Evolutionary conservation across 768 basidiomycete genomes (phyloP), one percentile per base, ranked within the genome.

Genomic region (Rhizopogon sp.): DNA sequence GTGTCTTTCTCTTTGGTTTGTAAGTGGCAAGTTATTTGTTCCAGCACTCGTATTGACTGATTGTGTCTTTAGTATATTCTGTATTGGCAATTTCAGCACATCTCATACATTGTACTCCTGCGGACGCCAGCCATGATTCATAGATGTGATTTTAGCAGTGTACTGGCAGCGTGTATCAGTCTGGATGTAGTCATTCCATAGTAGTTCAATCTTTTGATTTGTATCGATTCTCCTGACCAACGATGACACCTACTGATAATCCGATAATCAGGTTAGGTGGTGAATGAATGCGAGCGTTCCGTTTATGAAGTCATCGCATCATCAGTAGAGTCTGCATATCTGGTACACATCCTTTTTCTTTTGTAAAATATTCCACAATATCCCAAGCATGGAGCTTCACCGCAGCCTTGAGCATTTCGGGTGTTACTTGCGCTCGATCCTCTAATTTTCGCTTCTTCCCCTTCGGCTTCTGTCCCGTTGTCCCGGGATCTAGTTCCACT

Each of bases 311-410:
- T 71, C 53, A 72, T 49, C 63, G 61, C 69, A 76, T 73, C 58
- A 71, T 50, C 50, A 74, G 66, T 39, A 87, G 66, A 0, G 88
- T 88, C 63, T 82, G 78, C 69, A 90, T 80, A 64, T 90, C 85
- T 0, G 89, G 89, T 37, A 89, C 70, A 60, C 84, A 83, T 9
- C 83, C 82, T 69, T 88, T 89, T 66, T 89, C 88, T 44, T 70
- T 68, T 54, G 78, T 79, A 29, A 93, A 71, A 62, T 89, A 93
- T 50, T 87, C 74, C 50, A 83, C 79, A 39, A 93, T 87, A 56
- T 89, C 84, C 52, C 76, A 74, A 6, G 90, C 88, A 50, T 81
- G 75, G 54, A 73, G 75, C 61, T 77, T 79, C 11, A 90, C 81
- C 1, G 91, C 92, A 6, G 70, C 67, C 61, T 75, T 83, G 49